Evolutionary conservation across 208 protist genomes (phyloP).

Genomic region (Ichthyophonus hoferi): DNA sequence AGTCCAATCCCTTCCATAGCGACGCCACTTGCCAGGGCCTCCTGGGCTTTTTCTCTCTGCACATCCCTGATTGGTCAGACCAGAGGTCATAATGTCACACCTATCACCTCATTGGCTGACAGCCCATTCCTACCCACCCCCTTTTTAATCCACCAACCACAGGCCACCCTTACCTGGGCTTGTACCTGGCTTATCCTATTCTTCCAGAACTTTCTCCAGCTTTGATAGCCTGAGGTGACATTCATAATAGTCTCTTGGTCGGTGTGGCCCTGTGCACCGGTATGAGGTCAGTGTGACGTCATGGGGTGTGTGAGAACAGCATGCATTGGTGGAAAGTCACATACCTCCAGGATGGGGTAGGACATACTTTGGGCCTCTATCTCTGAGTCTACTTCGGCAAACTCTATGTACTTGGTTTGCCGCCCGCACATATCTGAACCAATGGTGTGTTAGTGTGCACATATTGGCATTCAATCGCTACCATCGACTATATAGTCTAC

Average conservation of each 20-base stretch:
- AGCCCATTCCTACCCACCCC: background rate
- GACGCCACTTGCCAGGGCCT: too few relatives aligned
- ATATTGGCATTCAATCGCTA: too few relatives aligned
- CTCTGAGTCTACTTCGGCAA: background rate
- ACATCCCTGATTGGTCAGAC: too few relatives aligned
- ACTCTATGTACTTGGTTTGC: background rate
- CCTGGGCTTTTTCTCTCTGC: too few relatives aligned
- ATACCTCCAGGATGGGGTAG: background rate
- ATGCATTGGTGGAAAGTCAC: too few relatives aligned
- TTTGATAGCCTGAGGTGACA: background rate
- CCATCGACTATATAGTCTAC: too few relatives aligned
- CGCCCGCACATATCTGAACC: background rate
- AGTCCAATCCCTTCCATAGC: too few relatives aligned
- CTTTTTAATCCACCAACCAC: background rate
- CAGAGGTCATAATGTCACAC: too few relatives aligned
- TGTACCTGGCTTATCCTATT: background rate
- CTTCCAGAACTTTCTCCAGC: constrained; percentile 1
- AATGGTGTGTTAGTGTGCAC: background rate
- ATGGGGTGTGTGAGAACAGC: too few relatives aligned
- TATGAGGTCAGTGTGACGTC: too few relatives aligned
- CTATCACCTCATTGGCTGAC: background rate
- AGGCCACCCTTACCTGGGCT: background rate
- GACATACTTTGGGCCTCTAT: background rate
- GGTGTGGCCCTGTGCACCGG: background rate
- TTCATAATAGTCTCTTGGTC: background rate